Conservation (phyloP, 78 protist genomes). For the Anaeramoeba flamelloides region DNA sequence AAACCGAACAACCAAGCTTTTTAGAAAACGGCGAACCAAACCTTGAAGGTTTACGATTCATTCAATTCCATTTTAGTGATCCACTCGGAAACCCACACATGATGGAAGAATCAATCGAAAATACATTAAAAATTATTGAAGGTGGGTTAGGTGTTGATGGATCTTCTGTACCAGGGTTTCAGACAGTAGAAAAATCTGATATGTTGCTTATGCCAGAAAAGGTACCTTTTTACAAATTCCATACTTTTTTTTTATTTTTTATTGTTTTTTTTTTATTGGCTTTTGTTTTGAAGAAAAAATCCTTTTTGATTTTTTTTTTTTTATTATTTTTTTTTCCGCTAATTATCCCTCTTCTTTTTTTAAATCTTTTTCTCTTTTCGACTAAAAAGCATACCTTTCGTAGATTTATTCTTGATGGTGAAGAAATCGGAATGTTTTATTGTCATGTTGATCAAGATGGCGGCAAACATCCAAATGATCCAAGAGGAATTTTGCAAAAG, state of each 20-base stretch:
- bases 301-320: too few relatives aligned
- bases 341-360: too few relatives aligned
- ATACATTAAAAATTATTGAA: not conserved
- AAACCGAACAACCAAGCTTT: too few relatives aligned
- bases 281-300: too few relatives aligned
- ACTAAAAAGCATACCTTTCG: not conserved
- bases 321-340: too few relatives aligned
- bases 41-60: not conserved
- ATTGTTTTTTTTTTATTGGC: too few relatives aligned
- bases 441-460: not conserved
- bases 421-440: not conserved
- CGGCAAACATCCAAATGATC: conserved; percentile 3
- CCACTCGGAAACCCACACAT: not conserved
- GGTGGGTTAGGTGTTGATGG: not conserved
- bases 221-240: too few relatives aligned
- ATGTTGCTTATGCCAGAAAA: not conserved
- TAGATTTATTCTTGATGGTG: not conserved
- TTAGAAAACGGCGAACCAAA: too few relatives aligned
- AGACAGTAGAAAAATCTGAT: not conserved
- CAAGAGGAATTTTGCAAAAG: not conserved
- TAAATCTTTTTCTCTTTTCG: too few relatives aligned
- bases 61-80: not conserved
- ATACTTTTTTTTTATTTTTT: too few relatives aligned
- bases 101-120: not conserved
- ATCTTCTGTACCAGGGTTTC: not conserved